Percentiles rank a stretch among this genome's conserved stretches.
Conservation (phyloP, 108 stramenopile genomes). For the Bacterosira constricta region DNA sequence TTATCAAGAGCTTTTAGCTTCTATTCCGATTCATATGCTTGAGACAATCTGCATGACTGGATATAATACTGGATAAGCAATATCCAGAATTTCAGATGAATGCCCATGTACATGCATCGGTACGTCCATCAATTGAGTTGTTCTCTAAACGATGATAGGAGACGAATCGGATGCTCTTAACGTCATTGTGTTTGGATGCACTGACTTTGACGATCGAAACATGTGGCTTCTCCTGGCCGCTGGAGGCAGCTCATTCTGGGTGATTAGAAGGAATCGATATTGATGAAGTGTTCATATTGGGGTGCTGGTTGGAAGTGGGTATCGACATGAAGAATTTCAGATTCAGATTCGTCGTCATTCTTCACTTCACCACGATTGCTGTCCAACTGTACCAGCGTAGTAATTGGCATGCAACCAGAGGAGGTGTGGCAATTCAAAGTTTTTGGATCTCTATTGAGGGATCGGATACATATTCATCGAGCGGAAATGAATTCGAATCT, state of each 20-base stretch:
- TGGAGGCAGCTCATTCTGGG: constrained; percentile 15
- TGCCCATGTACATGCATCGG: constrained; percentile 30
- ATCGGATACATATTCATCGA: constrained; percentile 6
- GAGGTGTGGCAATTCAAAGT: constrained; percentile 11
- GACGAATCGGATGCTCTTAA: constrained; percentile 5
- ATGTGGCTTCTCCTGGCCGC: constrained; percentile 11
- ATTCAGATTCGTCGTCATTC: not conserved
- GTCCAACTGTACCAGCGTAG: not conserved
- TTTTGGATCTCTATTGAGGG: not conserved
- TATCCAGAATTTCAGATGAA: constrained; percentile 33
- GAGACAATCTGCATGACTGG: constrained; percentile 2
- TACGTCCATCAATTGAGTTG: constrained; percentile 15
- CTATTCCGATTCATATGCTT: constrained; percentile 1
- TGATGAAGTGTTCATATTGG: constrained; percentile 25
- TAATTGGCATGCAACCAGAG: constrained; percentile 24
- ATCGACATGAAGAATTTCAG: constrained; percentile 15
- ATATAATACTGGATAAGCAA: constrained; percentile 7
- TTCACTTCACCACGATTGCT: not conserved
- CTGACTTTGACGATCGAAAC: not conserved
- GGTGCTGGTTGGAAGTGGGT: constrained; percentile 14
- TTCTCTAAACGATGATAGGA: constrained; percentile 31
- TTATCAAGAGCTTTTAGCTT: constrained; percentile 12
- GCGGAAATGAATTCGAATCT: not conserved
- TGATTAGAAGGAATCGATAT: constrained; percentile 13
- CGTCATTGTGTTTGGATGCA: constrained; percentile 21